Base-by-base conservation (phyloP, 2,329 filamentous ascomycete species). In the Dactylellina haptotyla region DNA sequence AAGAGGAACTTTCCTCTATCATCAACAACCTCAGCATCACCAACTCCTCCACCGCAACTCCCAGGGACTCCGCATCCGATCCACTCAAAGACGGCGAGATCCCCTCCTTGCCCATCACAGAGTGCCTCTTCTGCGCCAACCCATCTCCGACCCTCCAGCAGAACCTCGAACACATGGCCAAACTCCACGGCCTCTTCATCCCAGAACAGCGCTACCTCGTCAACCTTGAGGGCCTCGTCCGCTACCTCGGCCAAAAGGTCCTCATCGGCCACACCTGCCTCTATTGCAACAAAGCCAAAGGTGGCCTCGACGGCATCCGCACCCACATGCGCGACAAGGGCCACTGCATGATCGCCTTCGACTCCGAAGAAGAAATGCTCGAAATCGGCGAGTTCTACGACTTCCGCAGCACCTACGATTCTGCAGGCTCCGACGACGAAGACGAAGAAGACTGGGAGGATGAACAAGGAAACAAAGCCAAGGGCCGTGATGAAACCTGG, bases 241-340 rank as follows among this genome's bases (percentile, higher is more conserved):
- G 85, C 61, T 89, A 93, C 75, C 84, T 99, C 12, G 89, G 92
- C 78, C 85, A 89, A 75, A 96, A 93, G 77, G 89, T 99, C 41
- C 86, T 89, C 74, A 87, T 92, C 70, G 87, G 89, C 75, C 88
- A 92, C 79, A 89, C 96, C 80, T 99, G 95, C 80, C 81, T 99
- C 50, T 93, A 89, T 79, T 99, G 95, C 80, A 89, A 91, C 79
- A 96, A 95, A 81, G 81, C 89, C 45, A 91, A 95, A 79, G 87
- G 89, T 75, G 93, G 89, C 10, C 85, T 90, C 0, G 88, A 89
- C 66, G 94, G 91, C 16, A 88, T 93, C 25, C 93, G 97, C 80
- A 97, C 93, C 0, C 95, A 99, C 80, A 99, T 99, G 95, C 89
- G 92, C 46, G 95, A 99, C 80, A 94, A 93, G 80, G 90, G 92